Conservation (phyloP, 2,329 filamentous ascomycete genomes). For the Beauveria medogensis region DNA sequence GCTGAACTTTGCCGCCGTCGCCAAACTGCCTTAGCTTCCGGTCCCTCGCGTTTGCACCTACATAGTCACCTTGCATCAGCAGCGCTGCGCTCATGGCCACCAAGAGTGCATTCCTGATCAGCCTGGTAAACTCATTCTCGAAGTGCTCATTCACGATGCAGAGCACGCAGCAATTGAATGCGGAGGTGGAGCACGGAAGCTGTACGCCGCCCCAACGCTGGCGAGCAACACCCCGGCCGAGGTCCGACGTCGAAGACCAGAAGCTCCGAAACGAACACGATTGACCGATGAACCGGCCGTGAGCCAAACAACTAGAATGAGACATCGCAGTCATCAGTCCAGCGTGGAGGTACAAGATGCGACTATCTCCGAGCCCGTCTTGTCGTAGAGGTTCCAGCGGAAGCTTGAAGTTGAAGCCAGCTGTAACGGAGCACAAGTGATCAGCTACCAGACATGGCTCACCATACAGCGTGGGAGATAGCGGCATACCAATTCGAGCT, state of each 20-base stretch:
- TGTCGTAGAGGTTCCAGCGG: background rate
- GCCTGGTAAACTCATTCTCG: background rate
- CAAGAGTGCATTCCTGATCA: background rate
- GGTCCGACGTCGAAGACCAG: background rate
- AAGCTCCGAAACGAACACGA: background rate
- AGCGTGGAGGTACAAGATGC: background rate
- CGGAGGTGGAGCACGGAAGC: background rate
- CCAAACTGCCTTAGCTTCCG: background rate
- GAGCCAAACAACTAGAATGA: too few relatives aligned
- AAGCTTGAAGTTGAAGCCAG: background rate
- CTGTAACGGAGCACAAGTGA: background rate
- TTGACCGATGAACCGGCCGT: too few relatives aligned
- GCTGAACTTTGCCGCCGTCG: background rate
- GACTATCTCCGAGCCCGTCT: background rate
- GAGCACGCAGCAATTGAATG: background rate
- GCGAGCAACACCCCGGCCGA: background rate
- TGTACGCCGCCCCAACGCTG: background rate
- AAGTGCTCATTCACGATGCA: background rate
- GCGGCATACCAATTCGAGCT: too few relatives aligned
- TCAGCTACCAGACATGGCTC: background rate
- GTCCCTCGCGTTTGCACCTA: background rate
- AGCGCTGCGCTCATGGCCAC: background rate
- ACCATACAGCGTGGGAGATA: background rate
- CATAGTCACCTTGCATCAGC: background rate
- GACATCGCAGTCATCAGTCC: too few relatives aligned